These are phyloP conservation scores for Erythrobasidium hasegawianum DNA, from an alignment of 1,284 basidiomycete genomes.

Conservation along the genomic window DNA sequence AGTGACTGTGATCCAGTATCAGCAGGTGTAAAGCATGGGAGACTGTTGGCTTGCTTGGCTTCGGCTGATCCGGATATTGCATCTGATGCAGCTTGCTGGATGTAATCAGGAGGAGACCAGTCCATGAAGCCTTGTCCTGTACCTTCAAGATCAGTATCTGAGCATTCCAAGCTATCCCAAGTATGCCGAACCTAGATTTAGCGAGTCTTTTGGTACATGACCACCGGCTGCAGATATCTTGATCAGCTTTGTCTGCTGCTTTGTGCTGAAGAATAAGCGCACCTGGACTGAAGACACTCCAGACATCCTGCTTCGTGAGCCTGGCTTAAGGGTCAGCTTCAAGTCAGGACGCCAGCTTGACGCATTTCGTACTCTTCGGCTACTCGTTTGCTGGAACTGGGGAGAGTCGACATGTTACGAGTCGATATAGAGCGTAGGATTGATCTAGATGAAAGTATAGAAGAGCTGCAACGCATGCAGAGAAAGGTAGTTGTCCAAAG, in stretches of 20 bases:
- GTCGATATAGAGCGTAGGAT: too few species aligned
- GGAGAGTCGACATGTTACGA: too few species aligned
- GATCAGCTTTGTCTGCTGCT: not conserved
- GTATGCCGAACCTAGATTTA: conserved; percentile 43
- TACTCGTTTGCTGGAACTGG: too few species aligned
- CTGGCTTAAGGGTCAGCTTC: too few species aligned
- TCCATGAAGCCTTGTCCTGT: conserved; percentile 46
- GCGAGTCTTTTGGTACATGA: conserved; percentile 44
- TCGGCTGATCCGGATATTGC: conserved; percentile 61
- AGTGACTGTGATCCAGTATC: conserved; percentile 37
- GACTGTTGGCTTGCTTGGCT: conserved; percentile 60
- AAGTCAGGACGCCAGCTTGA: too few species aligned
- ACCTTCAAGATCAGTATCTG: too few species aligned
- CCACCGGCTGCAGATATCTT: conserved; percentile 33
- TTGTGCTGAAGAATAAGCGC: not conserved
- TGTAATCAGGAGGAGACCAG: conserved; percentile 72
- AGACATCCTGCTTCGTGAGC: conserved; percentile 39
- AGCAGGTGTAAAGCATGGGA: conserved; percentile 55
- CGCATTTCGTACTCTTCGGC: too few species aligned
- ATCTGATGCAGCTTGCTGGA: conserved; percentile 68
- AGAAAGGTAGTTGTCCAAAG: too few species aligned
- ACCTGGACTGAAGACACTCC: conserved; percentile 42
- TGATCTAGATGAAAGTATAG: too few species aligned
- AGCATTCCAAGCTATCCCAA: too few species aligned
- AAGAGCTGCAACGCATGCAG: too few species aligned